These are phyloP conservation scores for Hansenula anomala DNA, from an alignment of 1,139 yeast species.

Conservation along the genomic window DNA sequence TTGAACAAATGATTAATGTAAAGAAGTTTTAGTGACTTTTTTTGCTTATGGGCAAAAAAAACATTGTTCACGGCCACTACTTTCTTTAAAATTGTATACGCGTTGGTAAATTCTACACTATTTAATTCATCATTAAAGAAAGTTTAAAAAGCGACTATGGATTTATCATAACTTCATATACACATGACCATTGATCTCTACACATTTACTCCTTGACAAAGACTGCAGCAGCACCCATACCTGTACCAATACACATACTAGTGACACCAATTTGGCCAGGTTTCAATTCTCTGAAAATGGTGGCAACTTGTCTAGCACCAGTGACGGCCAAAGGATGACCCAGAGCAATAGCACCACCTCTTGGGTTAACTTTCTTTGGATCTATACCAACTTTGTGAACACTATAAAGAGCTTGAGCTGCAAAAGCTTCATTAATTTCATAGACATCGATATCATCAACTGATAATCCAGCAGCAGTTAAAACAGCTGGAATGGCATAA, in stretches of 20 bases:
- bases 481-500: constrained; percentile 79
- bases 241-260: constrained; percentile 97
- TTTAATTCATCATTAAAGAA: no score
- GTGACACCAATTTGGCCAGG: constrained; percentile 84
- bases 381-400: constrained; percentile 65
- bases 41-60: background rate
- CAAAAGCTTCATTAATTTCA: constrained; percentile 95
- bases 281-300: constrained; percentile 74
- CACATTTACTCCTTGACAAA: constrained; percentile 60
- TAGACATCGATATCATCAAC: constrained; percentile 65
- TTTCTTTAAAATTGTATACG: no score
- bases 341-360: constrained; percentile 94
- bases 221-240: constrained; percentile 96
- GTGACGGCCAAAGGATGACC: constrained; percentile 97
- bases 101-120: no score
- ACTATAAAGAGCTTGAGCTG: constrained; percentile 86
- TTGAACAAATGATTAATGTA: background rate
- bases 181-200: no score
- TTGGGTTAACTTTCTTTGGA: constrained; percentile 70
- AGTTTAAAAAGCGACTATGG: no score
- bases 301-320: constrained; percentile 93
- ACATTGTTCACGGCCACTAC: background rate
- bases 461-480: constrained; percentile 59
- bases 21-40: background rate
- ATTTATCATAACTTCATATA: no score